Percentiles rank a stretch among this genome's conserved stretches.
phyloP scores from a whole-genome alignment of 495 filamentous ascomycete genomes.

The Collariella sp. region DNA sequence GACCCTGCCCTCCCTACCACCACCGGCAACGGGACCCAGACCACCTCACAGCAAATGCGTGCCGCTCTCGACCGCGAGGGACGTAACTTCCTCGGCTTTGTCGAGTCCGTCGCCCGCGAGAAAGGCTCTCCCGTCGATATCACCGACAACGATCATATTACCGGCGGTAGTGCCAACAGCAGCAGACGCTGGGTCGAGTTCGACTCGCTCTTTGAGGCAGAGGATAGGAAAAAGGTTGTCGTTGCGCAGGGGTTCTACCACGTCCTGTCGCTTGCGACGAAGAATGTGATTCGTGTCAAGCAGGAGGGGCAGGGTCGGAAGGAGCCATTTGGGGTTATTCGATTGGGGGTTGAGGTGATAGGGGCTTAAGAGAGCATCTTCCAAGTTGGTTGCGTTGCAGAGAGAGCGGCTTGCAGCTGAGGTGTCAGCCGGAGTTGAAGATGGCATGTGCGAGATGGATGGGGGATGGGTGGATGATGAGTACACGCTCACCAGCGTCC shows the following conservation, averaged over 20 bases:
- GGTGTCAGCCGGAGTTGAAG: no score
- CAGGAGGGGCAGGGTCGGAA: slow-evolving; percentile 36
- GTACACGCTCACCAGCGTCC: no score
- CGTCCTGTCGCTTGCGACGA: slow-evolving; percentile 60
- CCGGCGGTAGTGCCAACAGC: slow-evolving; percentile 22
- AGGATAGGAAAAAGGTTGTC: slow-evolving; percentile 45
- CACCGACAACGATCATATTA: slow-evolving; percentile 23
- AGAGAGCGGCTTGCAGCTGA: no score
- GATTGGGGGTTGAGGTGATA: slow-evolving; percentile 22
- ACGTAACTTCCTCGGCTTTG: slow-evolving; percentile 47
- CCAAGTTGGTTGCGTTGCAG: no score
- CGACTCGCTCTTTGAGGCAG: slow-evolving; percentile 46
- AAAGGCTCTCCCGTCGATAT: slow-evolving; percentile 19
- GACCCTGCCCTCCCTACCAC: not conserved
- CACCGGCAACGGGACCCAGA: not conserved
- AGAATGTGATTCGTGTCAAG: slow-evolving; percentile 46
- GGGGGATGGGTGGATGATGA: no score
- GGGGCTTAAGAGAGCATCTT: no score
- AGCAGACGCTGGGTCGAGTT: slow-evolving; percentile 44
- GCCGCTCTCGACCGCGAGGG: slow-evolving; percentile 31
- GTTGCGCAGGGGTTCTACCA: slow-evolving; percentile 70
- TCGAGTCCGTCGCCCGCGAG: slow-evolving; percentile 34
- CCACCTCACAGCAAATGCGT: slow-evolving; percentile 17
- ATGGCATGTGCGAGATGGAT: not conserved
- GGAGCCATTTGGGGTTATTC: slow-evolving; percentile 33